Evolutionary conservation across 179 eudicot genomes (phyloP).

Genomic region (Camellia oleifera): DNA sequence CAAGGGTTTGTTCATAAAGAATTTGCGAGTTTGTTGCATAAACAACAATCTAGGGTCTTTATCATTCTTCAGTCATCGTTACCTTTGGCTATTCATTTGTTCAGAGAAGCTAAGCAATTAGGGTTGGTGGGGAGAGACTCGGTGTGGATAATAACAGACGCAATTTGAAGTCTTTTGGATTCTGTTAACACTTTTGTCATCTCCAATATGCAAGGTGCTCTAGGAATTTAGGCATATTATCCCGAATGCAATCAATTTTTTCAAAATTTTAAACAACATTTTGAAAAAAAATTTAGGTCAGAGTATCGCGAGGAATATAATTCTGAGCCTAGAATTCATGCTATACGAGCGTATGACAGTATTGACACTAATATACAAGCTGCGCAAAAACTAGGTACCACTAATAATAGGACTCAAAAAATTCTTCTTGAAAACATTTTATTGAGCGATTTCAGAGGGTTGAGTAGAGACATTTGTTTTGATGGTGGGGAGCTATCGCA

Average conservation of each 20-base stretch:
- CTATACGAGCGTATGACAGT: conserved; percentile 43
- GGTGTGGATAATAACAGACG: conserved; percentile 37
- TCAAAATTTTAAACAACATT: conserved; percentile 25
- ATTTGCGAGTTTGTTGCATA: conserved; percentile 15
- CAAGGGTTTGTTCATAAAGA: conserved; percentile 19
- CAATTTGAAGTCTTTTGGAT: conserved; percentile 28
- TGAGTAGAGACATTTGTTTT: conserved; percentile 33
- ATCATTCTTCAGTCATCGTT: conserved; percentile 44
- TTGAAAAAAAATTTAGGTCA: conserved; percentile 13
- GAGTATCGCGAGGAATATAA: conserved; percentile 33
- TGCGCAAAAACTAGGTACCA: background rate
- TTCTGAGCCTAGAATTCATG: conserved; percentile 34
- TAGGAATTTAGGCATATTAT: conserved; percentile 33
- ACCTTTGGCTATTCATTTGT: conserved; percentile 28
- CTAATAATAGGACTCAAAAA: background rate
- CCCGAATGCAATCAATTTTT: conserved; percentile 19
- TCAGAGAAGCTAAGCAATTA: conserved; percentile 35
- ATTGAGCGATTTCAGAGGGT: conserved; percentile 32
- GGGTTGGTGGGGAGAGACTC: conserved; percentile 42
- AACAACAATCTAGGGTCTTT: conserved; percentile 39
- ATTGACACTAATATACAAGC: conserved; percentile 24
- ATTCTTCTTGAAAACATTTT: conserved; percentile 17
- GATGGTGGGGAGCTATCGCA: conserved; percentile 15
- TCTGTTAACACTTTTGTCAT: conserved; percentile 27
- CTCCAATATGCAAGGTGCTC: conserved; percentile 35